Evolutionary conservation across 192 early-diverging fungal genomes (phyloP).

Genomic region (Coemansia sp.): DNA sequence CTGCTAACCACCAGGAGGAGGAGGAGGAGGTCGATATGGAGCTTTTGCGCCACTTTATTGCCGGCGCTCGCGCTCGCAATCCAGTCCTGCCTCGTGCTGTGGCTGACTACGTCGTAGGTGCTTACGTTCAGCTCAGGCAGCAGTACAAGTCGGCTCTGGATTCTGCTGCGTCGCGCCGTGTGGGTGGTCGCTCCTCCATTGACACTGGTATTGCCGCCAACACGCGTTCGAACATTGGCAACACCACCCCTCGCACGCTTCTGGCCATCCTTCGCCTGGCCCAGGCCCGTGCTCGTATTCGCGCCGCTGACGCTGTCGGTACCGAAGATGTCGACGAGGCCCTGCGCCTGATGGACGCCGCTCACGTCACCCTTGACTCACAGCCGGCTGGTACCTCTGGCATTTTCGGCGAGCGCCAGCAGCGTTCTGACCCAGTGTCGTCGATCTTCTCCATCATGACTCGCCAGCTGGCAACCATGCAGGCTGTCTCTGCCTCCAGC

Average conservation of each 20-base stretch:
- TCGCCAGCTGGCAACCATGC: slow-evolving; percentile 67
- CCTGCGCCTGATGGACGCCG: slow-evolving; percentile 84
- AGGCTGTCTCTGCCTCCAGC: slow-evolving; percentile 44
- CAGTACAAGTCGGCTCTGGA: slow-evolving; percentile 54
- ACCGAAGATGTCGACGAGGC: slow-evolving; percentile 84
- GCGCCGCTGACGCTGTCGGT: slow-evolving; percentile 65
- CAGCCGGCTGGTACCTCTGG: slow-evolving; percentile 30
- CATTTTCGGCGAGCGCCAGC: slow-evolving; percentile 37
- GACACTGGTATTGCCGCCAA: slow-evolving; percentile 18
- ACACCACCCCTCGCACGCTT: slow-evolving; percentile 69
- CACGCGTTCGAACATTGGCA: slow-evolving; percentile 32
- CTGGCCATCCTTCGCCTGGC: slow-evolving; percentile 83
- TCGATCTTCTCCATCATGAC: slow-evolving; percentile 77
- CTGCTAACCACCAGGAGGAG: slow-evolving; percentile 28
- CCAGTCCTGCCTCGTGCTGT: slow-evolving; percentile 75
- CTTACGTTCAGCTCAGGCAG: slow-evolving; percentile 76
- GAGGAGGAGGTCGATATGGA: slow-evolving; percentile 60
- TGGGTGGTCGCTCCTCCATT: slow-evolving; percentile 13
- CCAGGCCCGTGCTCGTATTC: slow-evolving; percentile 78
- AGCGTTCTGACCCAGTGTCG: slow-evolving; percentile 53
- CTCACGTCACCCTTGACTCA: slow-evolving; percentile 78
- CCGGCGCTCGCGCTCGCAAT: slow-evolving; percentile 68
- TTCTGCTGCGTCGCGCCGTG: slow-evolving; percentile 13
- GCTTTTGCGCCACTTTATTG: slow-evolving; percentile 88
- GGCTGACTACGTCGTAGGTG: slow-evolving; percentile 83